Conservation (phyloP, 371 early-diverging fungal genomes). For the Funneliformis caledonium region DNA sequence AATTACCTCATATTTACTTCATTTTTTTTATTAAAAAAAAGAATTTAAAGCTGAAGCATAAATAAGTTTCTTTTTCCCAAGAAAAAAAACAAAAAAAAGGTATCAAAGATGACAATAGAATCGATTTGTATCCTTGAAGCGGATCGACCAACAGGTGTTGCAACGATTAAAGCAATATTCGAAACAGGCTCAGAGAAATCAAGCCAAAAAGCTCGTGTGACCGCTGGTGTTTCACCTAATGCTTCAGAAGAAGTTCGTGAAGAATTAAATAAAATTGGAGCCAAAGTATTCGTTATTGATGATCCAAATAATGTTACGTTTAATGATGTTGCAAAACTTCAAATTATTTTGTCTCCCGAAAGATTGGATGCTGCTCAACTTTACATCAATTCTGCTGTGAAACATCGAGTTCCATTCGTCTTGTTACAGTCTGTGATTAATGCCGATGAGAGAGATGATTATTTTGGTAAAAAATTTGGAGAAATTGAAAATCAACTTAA, state of each 20-base stretch:
- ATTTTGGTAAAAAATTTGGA: slow-evolving; percentile 8
- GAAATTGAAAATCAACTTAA: not conserved
- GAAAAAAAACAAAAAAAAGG: not conserved
- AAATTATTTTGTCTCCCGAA: slow-evolving; percentile 13
- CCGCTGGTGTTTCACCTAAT: not conserved
- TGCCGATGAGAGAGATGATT: slow-evolving; percentile 22
- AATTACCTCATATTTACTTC: no score
- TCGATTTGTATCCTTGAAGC: slow-evolving; percentile 27
- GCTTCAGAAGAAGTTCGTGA: not conserved
- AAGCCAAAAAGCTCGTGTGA: not conserved
- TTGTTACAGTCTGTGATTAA: slow-evolving; percentile 8
- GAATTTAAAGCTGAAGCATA: no score
- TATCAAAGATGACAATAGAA: not conserved
- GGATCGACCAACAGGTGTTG: slow-evolving; percentile 32
- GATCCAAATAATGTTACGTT: slow-evolving; percentile 2
- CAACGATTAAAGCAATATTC: slow-evolving; percentile 11
- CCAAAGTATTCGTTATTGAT: slow-evolving; percentile 1
- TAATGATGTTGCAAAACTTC: slow-evolving; percentile 18
- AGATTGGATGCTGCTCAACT: slow-evolving; percentile 14
- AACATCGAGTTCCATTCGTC: slow-evolving; percentile 5
- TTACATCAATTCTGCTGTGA: slow-evolving; percentile 15
- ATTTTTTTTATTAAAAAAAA: no score
- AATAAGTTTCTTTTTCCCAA: not conserved
- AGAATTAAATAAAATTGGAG: not conserved
- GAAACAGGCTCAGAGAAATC: not conserved